Evolutionary conservation across 768 basidiomycete genomes (phyloP), one percentile per base, ranked within the genome.

Genomic region (Tricholoma matsutake): DNA sequence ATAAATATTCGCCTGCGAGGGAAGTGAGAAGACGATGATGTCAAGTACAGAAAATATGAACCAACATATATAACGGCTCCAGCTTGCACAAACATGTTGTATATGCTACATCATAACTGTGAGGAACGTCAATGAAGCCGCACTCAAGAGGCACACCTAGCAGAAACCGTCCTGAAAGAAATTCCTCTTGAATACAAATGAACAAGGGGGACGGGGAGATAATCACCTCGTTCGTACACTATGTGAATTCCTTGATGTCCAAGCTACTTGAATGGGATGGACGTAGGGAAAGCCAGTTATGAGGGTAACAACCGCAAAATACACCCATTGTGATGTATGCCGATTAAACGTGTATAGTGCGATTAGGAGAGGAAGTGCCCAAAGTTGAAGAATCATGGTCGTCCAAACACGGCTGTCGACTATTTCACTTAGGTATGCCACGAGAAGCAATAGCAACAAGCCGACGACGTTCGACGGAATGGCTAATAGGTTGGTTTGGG

Each of bases 281-380:
- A 78, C 70, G 62, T 78, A 80, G n/a, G 84, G 86, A 68, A 81
- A 87, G 9, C 81, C 86, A 51, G 82, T 79, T 29, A 86, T 74
- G 28, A 87, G 72, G 0, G 79, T 78, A 20, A 85, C 80, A 11
- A 86, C 82, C 0, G 75, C 76, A 64, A 73, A 86, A 67, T 83
- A 83, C 2, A 77, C 79, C 84, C 84, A 86, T 67, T 81, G 81
- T 11, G 79, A 81, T 1, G 84, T 84, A 1, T 75, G 56, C 22
- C 62, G 57, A 63, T 74, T 72, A 69, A 87, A 83, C 3, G 81
- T 81, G 64, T 83, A 82, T 0, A 86, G 75, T 1, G 82, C 81
- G 57, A 86, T 76, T 43, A 89, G 76, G 28, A 87, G 78, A 2
- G 85, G 84, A 5, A 89, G 71, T 1, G 84, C 83, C 87, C 87